Evolutionary conservation across 2,329 filamentous ascomycete species (phyloP).

Genomic region (Colletotrichum neosansevieriae): DNA sequence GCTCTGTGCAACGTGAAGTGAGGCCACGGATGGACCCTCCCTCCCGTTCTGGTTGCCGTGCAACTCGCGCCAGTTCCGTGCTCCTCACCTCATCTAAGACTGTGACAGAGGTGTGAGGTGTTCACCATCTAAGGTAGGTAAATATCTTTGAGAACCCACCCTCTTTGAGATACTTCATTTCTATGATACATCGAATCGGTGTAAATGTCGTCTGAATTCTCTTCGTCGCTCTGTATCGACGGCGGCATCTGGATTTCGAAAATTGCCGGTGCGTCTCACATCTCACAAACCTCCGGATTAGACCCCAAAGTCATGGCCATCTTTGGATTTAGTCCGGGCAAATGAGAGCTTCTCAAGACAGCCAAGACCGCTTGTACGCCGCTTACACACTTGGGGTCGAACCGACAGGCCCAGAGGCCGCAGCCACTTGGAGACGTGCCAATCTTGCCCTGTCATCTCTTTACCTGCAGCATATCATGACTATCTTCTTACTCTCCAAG

Average conservation of each 20-base stretch:
- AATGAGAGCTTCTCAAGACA: slow-evolving; percentile 15
- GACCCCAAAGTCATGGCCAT: slow-evolving; percentile 8
- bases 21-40: slow-evolving; percentile 9
- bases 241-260: neutral
- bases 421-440: neutral
- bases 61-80: neutral
- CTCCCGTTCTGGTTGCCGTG: slow-evolving; percentile 2
- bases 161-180: neutral
- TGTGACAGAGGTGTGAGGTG: neutral
- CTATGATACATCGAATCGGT: neutral
- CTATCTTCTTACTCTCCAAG: neutral
- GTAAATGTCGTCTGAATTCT: neutral
- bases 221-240: neutral
- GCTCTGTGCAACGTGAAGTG: slow-evolving; percentile 25
- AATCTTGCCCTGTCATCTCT: slow-evolving; percentile 18
- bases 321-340: slow-evolving; percentile 4
- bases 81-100: too few relatives aligned
- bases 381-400: slow-evolving; percentile 12
- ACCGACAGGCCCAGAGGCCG: neutral
- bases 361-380: slow-evolving; percentile 32
- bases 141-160: neutral
- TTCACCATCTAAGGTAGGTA: too few relatives aligned
- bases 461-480: slow-evolving; percentile 1
- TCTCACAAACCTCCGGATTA: slow-evolving; percentile 21
- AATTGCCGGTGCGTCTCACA: slow-evolving; percentile 20